Evolutionary conservation across 768 basidiomycete genomes (phyloP).

Genomic region (Holtermannia corniformis): DNA sequence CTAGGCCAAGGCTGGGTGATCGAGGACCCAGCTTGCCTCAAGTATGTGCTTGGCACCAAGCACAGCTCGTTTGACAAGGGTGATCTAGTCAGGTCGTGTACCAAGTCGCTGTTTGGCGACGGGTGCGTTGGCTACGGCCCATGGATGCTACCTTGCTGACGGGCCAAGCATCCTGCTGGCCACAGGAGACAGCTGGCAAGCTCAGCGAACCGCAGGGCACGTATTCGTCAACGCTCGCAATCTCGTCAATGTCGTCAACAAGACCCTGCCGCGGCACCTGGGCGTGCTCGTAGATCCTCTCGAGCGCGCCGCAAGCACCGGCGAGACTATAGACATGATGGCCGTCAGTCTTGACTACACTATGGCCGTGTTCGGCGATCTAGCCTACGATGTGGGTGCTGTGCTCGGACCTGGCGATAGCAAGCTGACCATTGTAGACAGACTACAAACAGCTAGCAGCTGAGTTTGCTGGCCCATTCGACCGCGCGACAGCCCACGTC

Average conservation of each 20-base stretch:
- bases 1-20: conserved; percentile 11
- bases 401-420: background rate
- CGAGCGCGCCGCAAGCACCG: conserved; percentile 4
- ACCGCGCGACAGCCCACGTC: conserved; percentile 6
- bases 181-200: conserved; percentile 13
- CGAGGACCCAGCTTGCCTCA: conserved; percentile 24
- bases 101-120: conserved; percentile 20
- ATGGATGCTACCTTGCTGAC: background rate
- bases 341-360: conserved; percentile 10
- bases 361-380: conserved; percentile 21
- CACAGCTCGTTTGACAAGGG: conserved; percentile 17
- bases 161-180: conserved; percentile 19
- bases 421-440: conserved; percentile 1
- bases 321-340: conserved; percentile 12
- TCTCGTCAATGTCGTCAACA: conserved; percentile 9
- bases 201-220: conserved; percentile 18
- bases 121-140: conserved; percentile 6
- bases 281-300: background rate
- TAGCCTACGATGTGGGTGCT: conserved; percentile 25
- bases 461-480: conserved; percentile 11
- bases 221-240: conserved; percentile 9
- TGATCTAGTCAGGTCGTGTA: conserved; percentile 6
- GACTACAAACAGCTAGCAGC: conserved; percentile 2
- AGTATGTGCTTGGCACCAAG: conserved; percentile 17
- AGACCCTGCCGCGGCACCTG: conserved; percentile 12